phyloP scores from a whole-genome alignment of 495 filamentous ascomycete species.

The Tuber borchii region DNA sequence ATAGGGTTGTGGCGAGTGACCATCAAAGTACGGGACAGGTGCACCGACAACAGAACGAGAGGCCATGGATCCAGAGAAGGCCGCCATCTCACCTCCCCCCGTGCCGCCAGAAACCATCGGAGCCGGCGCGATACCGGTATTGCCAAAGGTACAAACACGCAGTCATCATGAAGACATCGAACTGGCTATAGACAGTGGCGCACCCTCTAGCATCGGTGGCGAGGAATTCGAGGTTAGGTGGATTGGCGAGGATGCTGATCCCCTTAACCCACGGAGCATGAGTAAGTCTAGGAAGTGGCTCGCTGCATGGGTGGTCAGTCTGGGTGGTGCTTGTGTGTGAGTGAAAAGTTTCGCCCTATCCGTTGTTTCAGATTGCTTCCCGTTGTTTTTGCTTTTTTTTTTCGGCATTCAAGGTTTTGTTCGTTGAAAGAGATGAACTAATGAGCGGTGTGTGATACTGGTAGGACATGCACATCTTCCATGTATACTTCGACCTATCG shows the following conservation, averaged over 20 bases:
- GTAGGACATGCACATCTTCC: conserved; percentile 77
- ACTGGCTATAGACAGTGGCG: neutral
- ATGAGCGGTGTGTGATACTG: conserved; percentile 1
- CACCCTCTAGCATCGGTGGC: neutral
- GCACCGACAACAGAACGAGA: neutral
- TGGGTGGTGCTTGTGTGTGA: conserved; percentile 77
- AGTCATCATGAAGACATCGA: neutral
- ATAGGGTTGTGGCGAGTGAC: neutral
- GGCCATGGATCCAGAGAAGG: neutral
- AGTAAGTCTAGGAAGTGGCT: conserved; percentile 65
- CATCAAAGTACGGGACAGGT: neutral
- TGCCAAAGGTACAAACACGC: neutral
- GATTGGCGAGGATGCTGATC: conserved; percentile 60
- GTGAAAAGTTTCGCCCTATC: conserved; percentile 43
- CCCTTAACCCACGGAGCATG: conserved; percentile 65
- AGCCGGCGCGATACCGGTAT: neutral
- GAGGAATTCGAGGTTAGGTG: conserved; percentile 38
- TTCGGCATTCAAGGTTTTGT: neutral
- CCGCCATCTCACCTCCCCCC: neutral
- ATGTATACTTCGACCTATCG: conserved; percentile 81
- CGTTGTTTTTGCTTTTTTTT: neutral
- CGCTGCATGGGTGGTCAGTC: conserved; percentile 63
- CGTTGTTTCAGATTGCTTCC: conserved; percentile 7
- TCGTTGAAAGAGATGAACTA: neutral
- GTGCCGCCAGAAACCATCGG: neutral